A percentile compares a stretch with the other conserved stretches of the same genome.
phyloP scores from a whole-genome alignment of 2,329 filamentous ascomycete species.

The Emergomyces africanus region DNA sequence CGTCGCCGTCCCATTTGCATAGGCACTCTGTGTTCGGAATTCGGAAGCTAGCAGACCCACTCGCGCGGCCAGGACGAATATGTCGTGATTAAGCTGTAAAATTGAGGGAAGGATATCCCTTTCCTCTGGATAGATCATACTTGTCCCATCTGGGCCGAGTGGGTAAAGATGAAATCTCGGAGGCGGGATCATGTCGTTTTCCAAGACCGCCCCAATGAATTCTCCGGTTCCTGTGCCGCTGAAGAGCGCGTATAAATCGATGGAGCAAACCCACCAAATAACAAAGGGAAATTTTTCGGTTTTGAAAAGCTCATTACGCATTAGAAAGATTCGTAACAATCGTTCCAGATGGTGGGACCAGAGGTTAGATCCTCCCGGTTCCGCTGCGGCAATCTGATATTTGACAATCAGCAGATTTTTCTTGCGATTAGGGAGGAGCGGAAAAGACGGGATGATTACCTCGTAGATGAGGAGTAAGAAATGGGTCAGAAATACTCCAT shows the following conservation, averaged over 20 bases:
- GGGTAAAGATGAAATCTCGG: constrained; percentile 27
- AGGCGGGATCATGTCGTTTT: constrained; percentile 36
- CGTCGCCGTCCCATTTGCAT: background rate
- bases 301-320: constrained; percentile 34
- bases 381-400: constrained; percentile 33
- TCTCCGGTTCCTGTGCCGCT: constrained; percentile 40
- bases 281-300: constrained; percentile 38
- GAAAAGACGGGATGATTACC: constrained; percentile 19
- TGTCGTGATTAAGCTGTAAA: constrained; percentile 34
- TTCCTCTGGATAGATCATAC: constrained; percentile 26
- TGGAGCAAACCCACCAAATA: constrained; percentile 41
- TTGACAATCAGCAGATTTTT: background rate
- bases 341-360: constrained; percentile 44
- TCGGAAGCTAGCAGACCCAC: constrained; percentile 32
- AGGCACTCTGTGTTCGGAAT: constrained; percentile 25
- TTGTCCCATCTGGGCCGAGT: constrained; percentile 19
- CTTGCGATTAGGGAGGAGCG: background rate
- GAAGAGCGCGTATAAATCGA: constrained; percentile 44
- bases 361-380: constrained; percentile 35
- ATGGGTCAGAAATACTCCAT: constrained; percentile 45
- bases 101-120: constrained; percentile 27
- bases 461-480: constrained; percentile 46
- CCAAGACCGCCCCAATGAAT: constrained; percentile 36
- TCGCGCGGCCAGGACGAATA: constrained; percentile 32
- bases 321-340: constrained; percentile 36